phyloP scores from a whole-genome alignment of 768 basidiomycete genomes.

The Boletus pseudo-olivaceus region DNA sequence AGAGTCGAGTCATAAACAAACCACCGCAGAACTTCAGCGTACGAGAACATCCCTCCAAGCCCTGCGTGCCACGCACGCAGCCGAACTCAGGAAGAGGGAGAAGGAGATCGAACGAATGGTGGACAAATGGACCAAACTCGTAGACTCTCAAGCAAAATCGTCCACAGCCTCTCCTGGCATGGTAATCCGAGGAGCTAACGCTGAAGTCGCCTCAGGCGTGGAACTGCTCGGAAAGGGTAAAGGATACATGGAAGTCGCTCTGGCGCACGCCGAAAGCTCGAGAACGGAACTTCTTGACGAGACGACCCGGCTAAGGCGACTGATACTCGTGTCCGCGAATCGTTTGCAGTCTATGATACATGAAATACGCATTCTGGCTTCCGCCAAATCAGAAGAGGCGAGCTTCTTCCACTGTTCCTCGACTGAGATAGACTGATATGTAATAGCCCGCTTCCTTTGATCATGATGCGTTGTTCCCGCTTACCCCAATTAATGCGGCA shows the following conservation, averaged over 20 bases:
- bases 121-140: slow-evolving; percentile 72
- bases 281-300: slow-evolving; percentile 61
- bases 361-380: slow-evolving; percentile 38
- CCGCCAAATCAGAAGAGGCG: slow-evolving; percentile 50
- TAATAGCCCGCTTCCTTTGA: slow-evolving; percentile 45
- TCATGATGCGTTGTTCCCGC: slow-evolving; percentile 49
- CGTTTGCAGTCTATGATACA: slow-evolving; percentile 57
- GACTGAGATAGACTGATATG: slow-evolving; percentile 6
- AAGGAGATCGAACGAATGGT: slow-evolving; percentile 71
- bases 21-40: slow-evolving; percentile 65
- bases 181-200: slow-evolving; percentile 50
- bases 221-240: slow-evolving; percentile 48
- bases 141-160: slow-evolving; percentile 64
- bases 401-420: slow-evolving; percentile 12
- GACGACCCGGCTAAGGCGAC: slow-evolving; percentile 55
- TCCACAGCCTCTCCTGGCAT: slow-evolving; percentile 46
- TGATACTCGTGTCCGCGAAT: slow-evolving; percentile 62
- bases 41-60: slow-evolving; percentile 66
- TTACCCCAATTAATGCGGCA: slow-evolving; percentile 48
- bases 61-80: slow-evolving; percentile 62
- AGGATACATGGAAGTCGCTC: slow-evolving; percentile 58
- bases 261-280: slow-evolving; percentile 71
- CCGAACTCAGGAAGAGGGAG: slow-evolving; percentile 78
- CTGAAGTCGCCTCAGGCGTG: slow-evolving; percentile 42
- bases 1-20: slow-evolving; percentile 69